Base-by-base conservation (phyloP, 805 yeast species). In the Yarrowia bubula region DNA sequence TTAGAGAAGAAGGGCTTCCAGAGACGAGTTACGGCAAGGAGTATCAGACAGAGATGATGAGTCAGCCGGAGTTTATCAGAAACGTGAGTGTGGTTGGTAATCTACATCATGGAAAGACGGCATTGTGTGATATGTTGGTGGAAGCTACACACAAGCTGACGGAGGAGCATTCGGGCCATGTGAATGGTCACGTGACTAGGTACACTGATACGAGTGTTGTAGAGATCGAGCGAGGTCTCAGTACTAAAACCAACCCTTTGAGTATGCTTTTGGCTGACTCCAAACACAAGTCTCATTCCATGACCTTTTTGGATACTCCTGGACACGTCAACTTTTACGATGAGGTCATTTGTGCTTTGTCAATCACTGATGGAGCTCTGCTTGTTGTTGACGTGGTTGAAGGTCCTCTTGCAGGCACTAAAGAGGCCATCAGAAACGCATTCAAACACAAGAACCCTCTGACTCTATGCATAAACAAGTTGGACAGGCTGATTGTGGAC, bases 291-390 rank as follows among this genome's bases (percentile, higher is more conserved):
- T 86, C 96, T 0, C 75, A 77, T 15, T 83, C 84, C 0, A 70
- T 86, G 18, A 90, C 88, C 71, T 67, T 92, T 0, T 69, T 91
- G 0, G 99, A 96, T 71, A 79, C 96, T 0, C 99, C 99, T 0
- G 99, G 99, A 0, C 98, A 95, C 75, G 82, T 84, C 0, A 87
- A 91, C 71, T 95, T 95, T 71, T 76, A 80, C 33, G 97, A 91
- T 72, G 98, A 95, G 69, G 76, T 84, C 4, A 80, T 84, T 0
- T 80, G 83, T 0, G 82, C 89, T 0, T 74, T 86, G 9, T 74
- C 83, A 22, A 78, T 86, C 0, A 81, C 83, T 0, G 98, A 95
- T 68, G 84, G 87, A 1, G 84, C 84, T 0, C 76, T 87, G 0
- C 74, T 92, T 1, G 89, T 90, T 0, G 79, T 93, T n/a, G 99